A percentile compares a stretch with the other conserved stretches of the same genome.
Conservation (phyloP, 2,329 filamentous ascomycete species). For the Aureobasidium sp. region DNA sequence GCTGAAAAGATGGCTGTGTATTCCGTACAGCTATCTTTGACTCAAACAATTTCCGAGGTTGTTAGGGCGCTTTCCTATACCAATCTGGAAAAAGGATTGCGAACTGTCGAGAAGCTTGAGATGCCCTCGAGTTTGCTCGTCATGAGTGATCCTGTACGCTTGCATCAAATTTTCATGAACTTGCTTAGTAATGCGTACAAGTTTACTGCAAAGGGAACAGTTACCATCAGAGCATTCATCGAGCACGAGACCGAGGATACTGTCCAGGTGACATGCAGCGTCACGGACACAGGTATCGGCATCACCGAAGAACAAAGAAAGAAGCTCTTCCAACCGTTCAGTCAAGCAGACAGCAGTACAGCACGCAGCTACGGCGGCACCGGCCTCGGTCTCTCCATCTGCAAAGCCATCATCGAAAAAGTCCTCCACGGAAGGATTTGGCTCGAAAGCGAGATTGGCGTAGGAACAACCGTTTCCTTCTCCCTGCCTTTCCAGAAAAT, state of each 20-base stretch:
- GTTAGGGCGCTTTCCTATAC: constrained; percentile 55
- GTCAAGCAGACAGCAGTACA: constrained; percentile 83
- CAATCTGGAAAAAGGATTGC: constrained; percentile 50
- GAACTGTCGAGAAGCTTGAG: constrained; percentile 49
- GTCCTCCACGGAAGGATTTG: constrained; percentile 83
- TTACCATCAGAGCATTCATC: constrained; percentile 71
- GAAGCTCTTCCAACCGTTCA: constrained; percentile 86
- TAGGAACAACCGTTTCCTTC: constrained; percentile 68
- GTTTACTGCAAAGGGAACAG: constrained; percentile 78
- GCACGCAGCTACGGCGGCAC: constrained; percentile 87
- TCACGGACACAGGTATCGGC: constrained; percentile 84
- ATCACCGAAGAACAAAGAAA: constrained; percentile 74
- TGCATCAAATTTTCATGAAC: constrained; percentile 56
- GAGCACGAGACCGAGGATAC: constrained; percentile 61
- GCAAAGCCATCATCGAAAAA: constrained; percentile 86
- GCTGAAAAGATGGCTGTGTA: constrained; percentile 54
- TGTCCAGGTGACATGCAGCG: constrained; percentile 73
- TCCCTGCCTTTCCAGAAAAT: constrained; percentile 81
- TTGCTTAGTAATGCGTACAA: constrained; percentile 90
- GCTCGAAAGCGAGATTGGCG: constrained; percentile 65
- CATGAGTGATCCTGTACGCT: constrained; percentile 42
- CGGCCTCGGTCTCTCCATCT: constrained; percentile 84
- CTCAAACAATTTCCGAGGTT: constrained; percentile 54
- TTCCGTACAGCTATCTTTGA: constrained; percentile 39
- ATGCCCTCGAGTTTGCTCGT: constrained; percentile 46